phyloP scores from a whole-genome alignment of 352 stramenopile genomes.

The Phytophthora citricola region DNA sequence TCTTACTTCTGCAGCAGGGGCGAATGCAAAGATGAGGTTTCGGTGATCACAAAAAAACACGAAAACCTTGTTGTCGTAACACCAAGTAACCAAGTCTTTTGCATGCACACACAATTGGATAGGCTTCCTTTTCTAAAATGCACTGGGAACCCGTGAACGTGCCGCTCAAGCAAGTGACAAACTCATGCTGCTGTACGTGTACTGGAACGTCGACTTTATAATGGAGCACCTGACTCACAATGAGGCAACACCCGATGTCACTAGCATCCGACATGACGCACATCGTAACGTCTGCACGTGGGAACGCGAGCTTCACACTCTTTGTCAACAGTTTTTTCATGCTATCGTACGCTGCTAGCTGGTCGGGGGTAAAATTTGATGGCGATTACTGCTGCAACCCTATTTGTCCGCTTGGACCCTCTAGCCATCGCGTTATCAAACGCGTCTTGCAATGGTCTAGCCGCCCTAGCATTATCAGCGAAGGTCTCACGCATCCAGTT shows the following conservation, averaged over 20 bases:
- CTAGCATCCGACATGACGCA: neutral
- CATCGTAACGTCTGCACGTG: neutral
- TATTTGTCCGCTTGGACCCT: neutral
- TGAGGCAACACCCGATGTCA: neutral
- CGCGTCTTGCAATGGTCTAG: neutral
- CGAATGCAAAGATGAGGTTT: constrained; percentile 10
- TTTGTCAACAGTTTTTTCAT: neutral
- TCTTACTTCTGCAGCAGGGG: neutral
- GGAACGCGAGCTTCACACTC: neutral
- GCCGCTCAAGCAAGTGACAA: neutral
- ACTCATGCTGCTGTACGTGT: neutral
- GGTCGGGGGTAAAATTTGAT: neutral
- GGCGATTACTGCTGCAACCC: neutral
- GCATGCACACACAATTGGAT: neutral
- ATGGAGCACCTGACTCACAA: neutral
- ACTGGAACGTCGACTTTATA: neutral
- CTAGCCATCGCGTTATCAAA: neutral
- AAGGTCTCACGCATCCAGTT: neutral
- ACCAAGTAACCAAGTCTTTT: constrained; percentile 1
- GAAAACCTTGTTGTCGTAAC: neutral
- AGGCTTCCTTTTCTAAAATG: neutral
- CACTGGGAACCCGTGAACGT: neutral
- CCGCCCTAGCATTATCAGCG: neutral
- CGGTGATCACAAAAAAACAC: constrained; percentile 1
- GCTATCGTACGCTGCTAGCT: neutral